Conservation (phyloP, 306 rosid genomes). For the Castanea crenata region DNA sequence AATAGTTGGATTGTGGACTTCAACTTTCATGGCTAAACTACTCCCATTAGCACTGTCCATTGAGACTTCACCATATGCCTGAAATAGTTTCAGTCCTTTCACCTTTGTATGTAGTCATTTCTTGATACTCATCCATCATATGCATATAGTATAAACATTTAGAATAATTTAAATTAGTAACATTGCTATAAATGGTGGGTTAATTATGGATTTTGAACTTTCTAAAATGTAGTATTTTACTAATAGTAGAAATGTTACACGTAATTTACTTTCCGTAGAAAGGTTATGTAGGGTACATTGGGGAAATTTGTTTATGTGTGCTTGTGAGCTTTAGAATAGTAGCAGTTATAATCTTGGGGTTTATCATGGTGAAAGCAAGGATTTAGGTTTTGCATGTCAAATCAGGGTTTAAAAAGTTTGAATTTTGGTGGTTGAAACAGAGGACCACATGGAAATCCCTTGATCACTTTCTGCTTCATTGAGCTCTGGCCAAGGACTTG, state of each 20-base stretch:
- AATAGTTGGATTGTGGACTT: not conserved
- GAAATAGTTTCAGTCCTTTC: not conserved
- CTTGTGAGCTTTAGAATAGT: no score
- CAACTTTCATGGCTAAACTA: not conserved
- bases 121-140: not conserved
- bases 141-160: not conserved
- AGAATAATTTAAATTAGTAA: not conserved
- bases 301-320: no score
- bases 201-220: not conserved
- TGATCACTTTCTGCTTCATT: no score
- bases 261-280: not conserved
- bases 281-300: not conserved
- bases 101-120: not conserved
- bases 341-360: no score
- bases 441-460: no score
- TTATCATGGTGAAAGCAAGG: no score
- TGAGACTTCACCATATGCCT: not conserved
- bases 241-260: not conserved
- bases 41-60: not conserved
- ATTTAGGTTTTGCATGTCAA: no score
- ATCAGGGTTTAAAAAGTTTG: no score
- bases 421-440: no score
- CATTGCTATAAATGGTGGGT: not conserved
- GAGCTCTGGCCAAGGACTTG: no score
- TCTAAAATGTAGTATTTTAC: not conserved